These are phyloP conservation scores for Daldinia decipiens DNA, from an alignment of 495 filamentous ascomycete species.

Conservation along the genomic window DNA sequence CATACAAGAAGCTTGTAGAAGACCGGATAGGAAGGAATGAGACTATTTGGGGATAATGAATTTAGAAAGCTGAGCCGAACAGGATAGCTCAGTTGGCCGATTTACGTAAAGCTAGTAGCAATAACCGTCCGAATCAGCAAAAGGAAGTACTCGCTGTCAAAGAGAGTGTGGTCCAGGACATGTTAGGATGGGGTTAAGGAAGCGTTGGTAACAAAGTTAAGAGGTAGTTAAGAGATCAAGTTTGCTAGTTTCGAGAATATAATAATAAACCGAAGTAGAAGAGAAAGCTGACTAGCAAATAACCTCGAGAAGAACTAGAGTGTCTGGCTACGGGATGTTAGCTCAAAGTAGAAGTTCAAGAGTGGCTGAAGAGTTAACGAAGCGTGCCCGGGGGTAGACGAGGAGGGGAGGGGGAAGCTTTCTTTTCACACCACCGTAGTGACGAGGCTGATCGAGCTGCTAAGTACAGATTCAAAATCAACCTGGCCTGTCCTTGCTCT, in stretches of 20 bases:
- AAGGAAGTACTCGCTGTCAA: slow-evolving; percentile 41
- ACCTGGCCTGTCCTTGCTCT: slow-evolving; percentile 43
- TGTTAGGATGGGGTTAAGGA: slow-evolving; percentile 13
- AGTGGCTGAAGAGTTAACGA: slow-evolving; percentile 47
- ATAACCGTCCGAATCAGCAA: slow-evolving; percentile 23
- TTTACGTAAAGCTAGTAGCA: slow-evolving; percentile 29
- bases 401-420: slow-evolving; percentile 46
- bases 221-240: slow-evolving; percentile 11
- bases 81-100: slow-evolving; percentile 20
- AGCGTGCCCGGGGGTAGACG: slow-evolving; percentile 45
- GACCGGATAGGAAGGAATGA: slow-evolving; percentile 34
- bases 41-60: slow-evolving; percentile 12
- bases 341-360: slow-evolving; percentile 34
- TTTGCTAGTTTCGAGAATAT: slow-evolving; percentile 25
- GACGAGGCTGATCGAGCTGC: slow-evolving; percentile 49
- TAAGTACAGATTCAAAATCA: slow-evolving; percentile 40
- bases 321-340: slow-evolving; percentile 28
- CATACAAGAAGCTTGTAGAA: slow-evolving; percentile 38
- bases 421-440: slow-evolving; percentile 46
- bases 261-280: slow-evolving; percentile 27
- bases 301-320: slow-evolving; percentile 24
- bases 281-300: slow-evolving; percentile 18
- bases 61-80: slow-evolving; percentile 22
- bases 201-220: slow-evolving; percentile 24
- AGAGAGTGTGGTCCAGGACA: slow-evolving; percentile 35